Conservation (phyloP, 2,329 filamentous ascomycete species). For the Talaromyces verruculosus region DNA sequence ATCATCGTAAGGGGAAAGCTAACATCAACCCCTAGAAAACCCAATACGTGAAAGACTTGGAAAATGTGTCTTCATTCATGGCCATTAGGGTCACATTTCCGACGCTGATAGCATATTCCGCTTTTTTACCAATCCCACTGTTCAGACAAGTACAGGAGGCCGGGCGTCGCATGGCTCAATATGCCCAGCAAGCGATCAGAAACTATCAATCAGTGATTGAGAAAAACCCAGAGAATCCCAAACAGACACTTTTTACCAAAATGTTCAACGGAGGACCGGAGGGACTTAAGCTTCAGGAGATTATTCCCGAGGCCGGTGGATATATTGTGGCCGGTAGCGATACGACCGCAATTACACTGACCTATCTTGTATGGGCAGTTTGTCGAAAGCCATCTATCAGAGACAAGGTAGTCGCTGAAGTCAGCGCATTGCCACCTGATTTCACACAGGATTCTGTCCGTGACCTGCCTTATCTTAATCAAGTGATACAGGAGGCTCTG, state of each 20-base stretch:
- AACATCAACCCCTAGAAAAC: conserved; percentile 35
- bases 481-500: conserved; percentile 60
- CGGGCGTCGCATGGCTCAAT: conserved; percentile 26
- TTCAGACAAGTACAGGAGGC: conserved; percentile 26
- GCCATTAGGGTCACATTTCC: conserved; percentile 28
- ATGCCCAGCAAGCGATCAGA: conserved; percentile 29
- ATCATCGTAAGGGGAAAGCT: neutral
- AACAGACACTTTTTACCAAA: conserved; percentile 41
- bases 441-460: conserved; percentile 51
- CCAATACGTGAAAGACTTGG: conserved; percentile 44
- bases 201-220: conserved; percentile 28
- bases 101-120: conserved; percentile 24
- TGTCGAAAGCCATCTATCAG: conserved; percentile 35
- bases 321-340: conserved; percentile 56
- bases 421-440: conserved; percentile 37
- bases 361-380: conserved; percentile 48
- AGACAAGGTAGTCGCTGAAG: conserved; percentile 49
- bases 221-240: conserved; percentile 28
- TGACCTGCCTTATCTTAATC: conserved; percentile 54
- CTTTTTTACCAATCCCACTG: conserved; percentile 27
- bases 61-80: conserved; percentile 12
- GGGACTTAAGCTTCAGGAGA: conserved; percentile 34
- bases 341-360: conserved; percentile 53
- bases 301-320: conserved; percentile 41
- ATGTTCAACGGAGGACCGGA: conserved; percentile 34